Base-by-base conservation (phyloP, 345 rosid species). In the Erysimum cheiranthoides region DNA sequence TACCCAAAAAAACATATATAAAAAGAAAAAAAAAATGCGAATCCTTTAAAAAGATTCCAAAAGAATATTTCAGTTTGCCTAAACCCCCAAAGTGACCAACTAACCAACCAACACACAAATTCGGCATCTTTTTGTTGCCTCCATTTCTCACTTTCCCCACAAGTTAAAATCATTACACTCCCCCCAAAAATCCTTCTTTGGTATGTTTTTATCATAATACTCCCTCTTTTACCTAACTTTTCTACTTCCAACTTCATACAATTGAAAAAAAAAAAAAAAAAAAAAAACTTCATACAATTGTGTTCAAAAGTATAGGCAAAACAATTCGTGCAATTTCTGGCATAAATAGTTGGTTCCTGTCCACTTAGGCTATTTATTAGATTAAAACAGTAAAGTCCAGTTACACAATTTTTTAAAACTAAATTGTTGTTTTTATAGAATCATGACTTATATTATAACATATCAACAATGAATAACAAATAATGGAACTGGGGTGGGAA, bases 61-160 rank as follows among this genome's bases (percentile, higher is more conserved):
- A 43, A 5, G 75, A 70, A 76, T 76, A 58, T 69, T 70, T 54
- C 1, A 52, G 80, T 52, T 62, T 63, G 75, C 66, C 53, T 62
- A 63, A 76, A 63, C 43, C 13, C 27, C 54, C 9, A 43, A 40
- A 61, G 6, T 39, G 69, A 76, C 68, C 61, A 67, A 49, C 32
- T 34, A 66, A 63, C 68, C 42, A 66, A 58, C 73, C 38, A 68
- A 58, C 64, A 51, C 68, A 68, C 79, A 32, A 68, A 28, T 52
- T 69, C 3, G 71, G 75, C 74, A 51, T 13, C 56, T 75, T 67
- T 47, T 42, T 75, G 69, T 63, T 70, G 57, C 66, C 71, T 70
- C 45, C 66, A 63, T 30, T 46, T 45, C 66, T 63, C 53, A 70
- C 76, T 77, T 64, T 77, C 47, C 13, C 50, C 32, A 52, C 70